These are phyloP conservation scores for Diplocarpon rosae DNA, from an alignment of 2,329 filamentous ascomycete genomes.

Conservation along the genomic window DNA sequence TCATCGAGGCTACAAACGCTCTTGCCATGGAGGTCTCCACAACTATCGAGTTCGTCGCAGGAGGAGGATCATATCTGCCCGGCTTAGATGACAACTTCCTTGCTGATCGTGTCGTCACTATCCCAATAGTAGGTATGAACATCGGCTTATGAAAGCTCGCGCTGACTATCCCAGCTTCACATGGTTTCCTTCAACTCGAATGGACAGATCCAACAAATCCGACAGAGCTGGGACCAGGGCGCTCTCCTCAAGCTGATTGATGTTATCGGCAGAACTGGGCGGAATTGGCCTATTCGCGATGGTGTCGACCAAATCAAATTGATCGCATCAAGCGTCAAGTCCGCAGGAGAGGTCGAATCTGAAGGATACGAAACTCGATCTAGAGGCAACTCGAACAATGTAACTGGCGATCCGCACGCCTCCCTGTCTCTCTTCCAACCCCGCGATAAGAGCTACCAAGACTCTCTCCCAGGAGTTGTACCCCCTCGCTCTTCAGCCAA, in stretches of 20 bases:
- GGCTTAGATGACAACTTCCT: constrained; percentile 91
- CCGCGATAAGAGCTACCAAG: constrained; percentile 49
- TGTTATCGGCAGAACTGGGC: constrained; percentile 79
- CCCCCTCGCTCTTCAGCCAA: constrained; percentile 58
- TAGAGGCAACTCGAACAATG: constrained; percentile 42
- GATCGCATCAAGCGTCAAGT: constrained; percentile 51
- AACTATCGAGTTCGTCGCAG: constrained; percentile 66
- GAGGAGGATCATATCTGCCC: constrained; percentile 79
- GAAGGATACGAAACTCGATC: constrained; percentile 31
- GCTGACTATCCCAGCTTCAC: constrained; percentile 51
- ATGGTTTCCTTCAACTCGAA: constrained; percentile 72
- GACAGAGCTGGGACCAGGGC: constrained; percentile 91
- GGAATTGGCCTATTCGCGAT: constrained; percentile 92
- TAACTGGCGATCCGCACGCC: constrained; percentile 53
- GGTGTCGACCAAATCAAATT: constrained; percentile 73
- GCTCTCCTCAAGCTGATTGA: constrained; percentile 87
- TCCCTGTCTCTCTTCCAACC: constrained; percentile 66
- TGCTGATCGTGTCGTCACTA: constrained; percentile 64
- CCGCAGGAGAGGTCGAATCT: constrained; percentile 30
- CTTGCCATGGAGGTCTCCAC: constrained; percentile 74
- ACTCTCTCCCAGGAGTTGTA: constrained; percentile 39
- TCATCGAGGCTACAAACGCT: constrained; percentile 59
- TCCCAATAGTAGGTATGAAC: constrained; percentile 61
- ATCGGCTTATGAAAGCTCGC: background rate
- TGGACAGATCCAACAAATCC: constrained; percentile 75